Conservation (phyloP, 257 asterid species). For the Scutellaria minor region DNA sequence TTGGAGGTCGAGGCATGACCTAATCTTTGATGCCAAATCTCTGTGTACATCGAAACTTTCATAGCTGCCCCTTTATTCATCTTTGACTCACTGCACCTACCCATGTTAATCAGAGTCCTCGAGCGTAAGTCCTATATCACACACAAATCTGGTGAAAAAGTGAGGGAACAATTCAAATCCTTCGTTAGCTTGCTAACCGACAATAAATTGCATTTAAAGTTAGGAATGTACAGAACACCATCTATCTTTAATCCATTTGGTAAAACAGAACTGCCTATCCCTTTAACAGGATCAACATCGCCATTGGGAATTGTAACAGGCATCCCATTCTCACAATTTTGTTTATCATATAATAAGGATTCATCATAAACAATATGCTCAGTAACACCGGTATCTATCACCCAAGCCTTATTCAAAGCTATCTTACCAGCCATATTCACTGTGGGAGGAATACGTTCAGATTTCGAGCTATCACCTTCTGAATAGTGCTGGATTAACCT, state of each 20-base stretch:
- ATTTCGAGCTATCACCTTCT: neutral
- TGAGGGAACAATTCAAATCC: conserved; percentile 7
- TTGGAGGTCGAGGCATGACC: neutral
- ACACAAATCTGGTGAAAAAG: neutral
- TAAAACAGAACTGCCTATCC: neutral
- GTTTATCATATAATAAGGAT: neutral
- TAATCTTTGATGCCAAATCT: neutral
- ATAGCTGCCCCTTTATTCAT: too few relatives aligned
- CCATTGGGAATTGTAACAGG: neutral
- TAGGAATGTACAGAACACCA: neutral
- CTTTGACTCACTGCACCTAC: neutral
- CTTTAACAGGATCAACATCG: neutral
- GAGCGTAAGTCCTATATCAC: conserved; percentile 5
- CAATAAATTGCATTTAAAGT: conserved; percentile 1
- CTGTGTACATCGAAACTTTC: neutral
- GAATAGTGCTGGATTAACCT: neutral
- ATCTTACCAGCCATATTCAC: neutral
- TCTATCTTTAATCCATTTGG: neutral
- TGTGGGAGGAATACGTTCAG: neutral
- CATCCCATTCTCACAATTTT: neutral
- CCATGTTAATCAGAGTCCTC: conserved; percentile 4
- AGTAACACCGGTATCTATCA: neutral
- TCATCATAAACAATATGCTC: neutral
- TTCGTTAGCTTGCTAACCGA: neutral
- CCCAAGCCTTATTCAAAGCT: neutral